Conservation (phyloP, 1,284 basidiomycete species). For the Baeospora myosura region DNA sequence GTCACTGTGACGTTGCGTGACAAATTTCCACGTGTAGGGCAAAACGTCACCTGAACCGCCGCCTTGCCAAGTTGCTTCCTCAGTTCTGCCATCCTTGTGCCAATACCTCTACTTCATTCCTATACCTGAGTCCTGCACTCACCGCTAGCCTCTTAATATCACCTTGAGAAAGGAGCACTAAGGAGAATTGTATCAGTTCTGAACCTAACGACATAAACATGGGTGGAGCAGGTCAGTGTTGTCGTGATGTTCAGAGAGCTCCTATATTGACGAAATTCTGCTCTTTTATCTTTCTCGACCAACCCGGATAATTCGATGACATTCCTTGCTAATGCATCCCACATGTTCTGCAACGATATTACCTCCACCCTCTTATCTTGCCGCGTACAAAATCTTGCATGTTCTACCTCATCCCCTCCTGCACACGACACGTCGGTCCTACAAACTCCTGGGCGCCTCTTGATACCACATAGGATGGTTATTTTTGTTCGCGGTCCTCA, state of each 20-base stretch:
- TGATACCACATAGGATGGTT: constrained; percentile 69
- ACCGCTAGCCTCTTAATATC: no score
- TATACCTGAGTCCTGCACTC: neutral
- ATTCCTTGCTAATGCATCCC: no score
- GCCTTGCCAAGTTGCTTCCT: no score
- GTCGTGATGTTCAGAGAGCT: neutral
- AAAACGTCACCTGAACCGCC: no score
- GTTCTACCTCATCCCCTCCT: neutral
- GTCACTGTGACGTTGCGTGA: no score
- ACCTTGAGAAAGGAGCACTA: no score
- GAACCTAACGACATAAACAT: constrained; percentile 10
- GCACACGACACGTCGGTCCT: neutral
- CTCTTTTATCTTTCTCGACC: neutral
- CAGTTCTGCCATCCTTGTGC: neutral
- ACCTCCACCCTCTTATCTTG: neutral
- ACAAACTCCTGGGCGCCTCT: neutral
- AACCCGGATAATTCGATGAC: no score
- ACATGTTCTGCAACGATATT: no score
- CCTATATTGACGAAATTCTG: neutral
- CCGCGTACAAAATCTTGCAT: neutral
- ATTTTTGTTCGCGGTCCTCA: constrained; percentile 88
- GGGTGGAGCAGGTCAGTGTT: constrained; percentile 16
- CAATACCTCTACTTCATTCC: neutral
- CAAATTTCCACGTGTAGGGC: no score
- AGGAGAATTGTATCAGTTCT: no score